Evolutionary conservation across 768 basidiomycete species (phyloP), one percentile per base, ranked within the genome.

Genomic region (Macrocybe gigantea): DNA sequence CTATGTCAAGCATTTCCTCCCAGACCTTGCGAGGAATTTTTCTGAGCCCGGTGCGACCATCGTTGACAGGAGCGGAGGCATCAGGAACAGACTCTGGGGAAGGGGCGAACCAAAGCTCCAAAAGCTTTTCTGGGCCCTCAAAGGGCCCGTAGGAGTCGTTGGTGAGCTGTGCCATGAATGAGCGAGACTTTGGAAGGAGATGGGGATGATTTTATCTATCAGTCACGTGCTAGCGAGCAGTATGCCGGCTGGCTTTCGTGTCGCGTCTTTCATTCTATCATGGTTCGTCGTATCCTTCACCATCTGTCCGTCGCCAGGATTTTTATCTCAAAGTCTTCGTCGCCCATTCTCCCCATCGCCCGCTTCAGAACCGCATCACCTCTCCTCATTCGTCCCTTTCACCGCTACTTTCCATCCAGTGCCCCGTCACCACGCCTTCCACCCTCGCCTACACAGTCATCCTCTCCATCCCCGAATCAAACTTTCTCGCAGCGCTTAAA

Each of bases 1-100:
- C 96, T 54, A 95, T 89, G 67, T 84, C 85, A 51, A 99, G 82
- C 93, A 99, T 96, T 49, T 91, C 88, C 69, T 96, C 93, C 96
- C 96, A 99, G 32, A 88, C 72, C 31, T 73, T 65, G 50, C 83
- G 74, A 55, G 80, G 74, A 33, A 99, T 83, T 56, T 72, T 78
- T 49, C 94, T 74, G 39, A 99, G 77, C 34, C 96, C 96, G 14
- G 67, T 66, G 63, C 75, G 81, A 60, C 67, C 73, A 53, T 69
- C 66, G 39, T 42, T 36, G 33, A 60, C 54, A 41, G 64, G 55
- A 38, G 55, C 53, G 11, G 61, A 64, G 37, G 72, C 67, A 53
- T 69, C 71, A 33, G 82, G 79, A 7, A 89, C 71, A 29, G 75
- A 66, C 7, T 77, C 73, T 5, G 83, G 68, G 6, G 85, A 85